Percentiles rank a stretch among this genome's conserved stretches.
phyloP scores from a whole-genome alignment of 169 alveolate species.

The Plasmodium vivax region DNA sequence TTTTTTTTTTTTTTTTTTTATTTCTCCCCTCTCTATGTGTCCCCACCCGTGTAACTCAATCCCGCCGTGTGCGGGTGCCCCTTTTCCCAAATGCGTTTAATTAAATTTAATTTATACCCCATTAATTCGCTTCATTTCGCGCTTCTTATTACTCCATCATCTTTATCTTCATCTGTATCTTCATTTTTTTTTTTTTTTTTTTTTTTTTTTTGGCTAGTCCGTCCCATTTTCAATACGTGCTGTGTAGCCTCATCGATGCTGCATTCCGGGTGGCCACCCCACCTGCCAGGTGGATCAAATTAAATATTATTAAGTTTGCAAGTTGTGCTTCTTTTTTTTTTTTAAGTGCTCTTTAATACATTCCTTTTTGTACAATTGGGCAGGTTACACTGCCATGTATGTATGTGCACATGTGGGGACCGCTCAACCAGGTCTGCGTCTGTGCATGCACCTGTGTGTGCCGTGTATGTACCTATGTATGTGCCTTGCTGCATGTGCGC shows the following conservation, averaged over 20 bases:
- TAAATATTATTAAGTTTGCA: constrained; percentile 26
- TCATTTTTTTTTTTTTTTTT: not conserved
- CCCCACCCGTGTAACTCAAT: not conserved
- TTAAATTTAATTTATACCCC: not conserved
- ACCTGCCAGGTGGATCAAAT: not conserved
- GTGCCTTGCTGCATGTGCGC: not conserved
- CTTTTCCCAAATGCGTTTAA: not conserved
- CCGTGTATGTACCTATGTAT: not conserved
- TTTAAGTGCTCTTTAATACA: constrained; percentile 13
- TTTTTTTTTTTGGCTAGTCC: not conserved
- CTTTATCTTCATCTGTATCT: not conserved
- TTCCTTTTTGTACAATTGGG: not conserved
- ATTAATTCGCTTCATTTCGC: not conserved
- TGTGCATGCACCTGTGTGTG: not conserved
- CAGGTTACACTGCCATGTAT: not conserved
- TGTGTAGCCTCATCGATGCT: not conserved
- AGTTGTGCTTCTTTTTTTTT: constrained; percentile 12
- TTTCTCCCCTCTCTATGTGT: not conserved
- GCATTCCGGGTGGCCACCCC: not conserved
- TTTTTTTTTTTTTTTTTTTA: too few relatives aligned
- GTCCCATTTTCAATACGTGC: not conserved
- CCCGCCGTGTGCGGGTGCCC: not conserved
- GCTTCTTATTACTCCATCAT: not conserved
- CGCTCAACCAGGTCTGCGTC: not conserved
- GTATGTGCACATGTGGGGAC: not conserved